Percentiles rank a stretch among this genome's conserved stretches.
Evolutionary conservation across 2,329 filamentous ascomycete genomes (phyloP).

Genomic region (Lachnellula occidentalis): DNA sequence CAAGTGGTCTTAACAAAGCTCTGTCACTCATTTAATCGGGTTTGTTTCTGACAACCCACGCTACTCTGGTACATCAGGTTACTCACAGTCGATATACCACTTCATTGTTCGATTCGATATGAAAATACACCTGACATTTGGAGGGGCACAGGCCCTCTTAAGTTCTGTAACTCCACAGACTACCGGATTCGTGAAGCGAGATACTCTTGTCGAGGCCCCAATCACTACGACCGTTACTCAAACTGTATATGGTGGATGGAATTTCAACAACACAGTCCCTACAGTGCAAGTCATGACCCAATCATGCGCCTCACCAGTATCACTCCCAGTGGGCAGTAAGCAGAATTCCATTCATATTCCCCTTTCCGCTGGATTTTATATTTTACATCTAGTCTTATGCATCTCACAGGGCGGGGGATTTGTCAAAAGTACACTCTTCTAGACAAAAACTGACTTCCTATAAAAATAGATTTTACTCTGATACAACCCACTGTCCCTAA

Average conservation of each 20-base stretch:
- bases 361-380: too few relatives aligned
- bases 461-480: too few relatives aligned
- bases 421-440: too few relatives aligned
- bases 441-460: too few relatives aligned
- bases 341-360: too few relatives aligned
- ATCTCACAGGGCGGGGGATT: too few relatives aligned
- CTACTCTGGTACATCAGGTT: neutral
- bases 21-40: too few relatives aligned
- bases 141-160: neutral
- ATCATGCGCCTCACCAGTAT: too few relatives aligned
- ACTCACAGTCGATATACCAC: neutral
- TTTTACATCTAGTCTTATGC: too few relatives aligned
- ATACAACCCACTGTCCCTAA: too few relatives aligned
- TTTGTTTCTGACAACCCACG: neutral
- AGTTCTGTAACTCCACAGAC: neutral
- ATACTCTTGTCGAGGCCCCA: neutral
- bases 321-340: too few relatives aligned
- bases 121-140: neutral
- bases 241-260: neutral
- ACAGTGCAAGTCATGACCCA: neutral
- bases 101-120: neutral
- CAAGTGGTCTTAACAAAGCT: too few relatives aligned
- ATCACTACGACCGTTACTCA: neutral
- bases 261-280: neutral
- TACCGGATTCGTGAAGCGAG: neutral